Evolutionary conservation across 2,329 filamentous ascomycete species (phyloP), one percentile per base, ranked within the genome.

Genomic region (Fusarium zealandicum): DNA sequence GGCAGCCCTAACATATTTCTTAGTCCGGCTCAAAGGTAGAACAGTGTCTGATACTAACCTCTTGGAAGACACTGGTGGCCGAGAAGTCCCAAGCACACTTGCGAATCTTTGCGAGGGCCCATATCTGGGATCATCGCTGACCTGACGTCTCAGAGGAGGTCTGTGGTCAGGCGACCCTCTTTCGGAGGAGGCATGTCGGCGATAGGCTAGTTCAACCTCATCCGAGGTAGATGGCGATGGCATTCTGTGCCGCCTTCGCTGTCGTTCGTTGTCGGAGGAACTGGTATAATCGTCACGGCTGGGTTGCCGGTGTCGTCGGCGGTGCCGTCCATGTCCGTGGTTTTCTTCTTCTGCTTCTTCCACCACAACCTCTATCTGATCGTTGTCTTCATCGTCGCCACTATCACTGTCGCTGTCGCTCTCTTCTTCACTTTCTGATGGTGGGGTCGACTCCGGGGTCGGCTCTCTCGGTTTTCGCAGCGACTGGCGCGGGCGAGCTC

Each of bases 31-130:
- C n/a, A 16, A 22, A n/a, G 20, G 28, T 5, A n/a, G 33, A n/a
- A 22, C 13, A 38, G 10, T 25, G 11, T 9, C 37, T 10, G 13
- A 12, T 16, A 52, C 65, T 44, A 44, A 72, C 72, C 69, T 72
- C 51, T 69, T 67, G 6, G 72, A 72, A 6, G 72, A 59, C 5
- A 73, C 58, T 4, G 72, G 72, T 6, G 73, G 73, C 9, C 73
- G 65, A 35, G 73, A 71, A 36, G 66, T 64, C 36, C 71, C 71
- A 46, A 74, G 70, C 8, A 73, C 63, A 51, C 70, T 70, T 2
- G 65, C 41, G 2, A 65, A 59, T 31, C 68, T 61, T 35, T 57
- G 55, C 8, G 59, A 66, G 7, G 66, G 63, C 38, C 61, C 65
- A 28, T 66, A 63, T 39, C 65, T 70, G 32, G 70, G 68, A 3